Conservation (phyloP, 495 filamentous ascomycete species). For the Penicillium alfredii region DNA sequence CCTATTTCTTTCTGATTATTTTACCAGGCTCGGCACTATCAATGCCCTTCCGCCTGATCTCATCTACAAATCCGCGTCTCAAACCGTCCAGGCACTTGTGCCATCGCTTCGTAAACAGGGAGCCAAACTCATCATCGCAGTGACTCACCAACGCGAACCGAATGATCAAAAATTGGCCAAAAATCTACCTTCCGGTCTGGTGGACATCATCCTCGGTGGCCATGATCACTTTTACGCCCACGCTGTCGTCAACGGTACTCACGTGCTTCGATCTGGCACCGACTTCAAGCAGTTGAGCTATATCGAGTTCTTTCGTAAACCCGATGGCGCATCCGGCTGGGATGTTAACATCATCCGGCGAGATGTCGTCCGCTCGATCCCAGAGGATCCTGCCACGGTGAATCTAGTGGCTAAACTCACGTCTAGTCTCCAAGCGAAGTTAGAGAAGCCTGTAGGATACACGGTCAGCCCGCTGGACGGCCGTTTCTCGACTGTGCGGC, state of each 20-base stretch:
- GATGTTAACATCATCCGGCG: conserved; percentile 70
- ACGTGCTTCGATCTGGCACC: conserved; percentile 74
- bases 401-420: conserved; percentile 62
- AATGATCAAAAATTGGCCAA: conserved; percentile 78
- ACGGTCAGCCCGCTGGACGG: conserved; percentile 75
- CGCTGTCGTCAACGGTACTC: conserved; percentile 64
- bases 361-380: conserved; percentile 62
- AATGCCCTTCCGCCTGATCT: conserved; percentile 75
- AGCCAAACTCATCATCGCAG: conserved; percentile 70
- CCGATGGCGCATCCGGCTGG: conserved; percentile 48
- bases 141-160: conserved; percentile 82
- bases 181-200: conserved; percentile 55
- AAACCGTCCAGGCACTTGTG: conserved; percentile 63
- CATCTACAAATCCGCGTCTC: conserved; percentile 69
- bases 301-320: conserved; percentile 61
- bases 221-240: conserved; percentile 89
- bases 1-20: not conserved
- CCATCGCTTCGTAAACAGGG: conserved; percentile 66
- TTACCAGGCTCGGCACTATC: conserved; percentile 72
- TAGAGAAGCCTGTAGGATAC: conserved; percentile 79
- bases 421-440: conserved; percentile 60
- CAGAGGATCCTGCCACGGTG: conserved; percentile 51
- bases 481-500: conserved; percentile 74
- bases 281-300: conserved; percentile 92
- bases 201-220: conserved; percentile 82